Conservation (phyloP, 2,329 filamentous ascomycete species). For the Aspergillus aculeatus region DNA sequence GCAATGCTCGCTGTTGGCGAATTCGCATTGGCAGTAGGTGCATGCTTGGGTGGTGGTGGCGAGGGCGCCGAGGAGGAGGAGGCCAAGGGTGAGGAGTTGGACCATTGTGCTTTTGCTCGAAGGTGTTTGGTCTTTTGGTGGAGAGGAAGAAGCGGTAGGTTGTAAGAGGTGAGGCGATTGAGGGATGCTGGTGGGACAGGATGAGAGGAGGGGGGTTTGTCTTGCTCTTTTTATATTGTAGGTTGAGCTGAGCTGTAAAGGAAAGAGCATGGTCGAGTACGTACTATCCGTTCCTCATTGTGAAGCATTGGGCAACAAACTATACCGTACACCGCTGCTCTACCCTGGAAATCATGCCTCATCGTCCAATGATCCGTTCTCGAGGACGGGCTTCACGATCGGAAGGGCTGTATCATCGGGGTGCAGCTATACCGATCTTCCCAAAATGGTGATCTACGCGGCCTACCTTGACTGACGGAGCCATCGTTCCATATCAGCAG, state of each 20-base stretch:
- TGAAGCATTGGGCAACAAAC: too few species aligned
- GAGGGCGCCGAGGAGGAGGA: background rate
- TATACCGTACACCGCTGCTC: too few species aligned
- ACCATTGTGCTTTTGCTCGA: background rate
- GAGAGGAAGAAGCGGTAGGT: background rate
- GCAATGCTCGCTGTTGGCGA: constrained; percentile 4
- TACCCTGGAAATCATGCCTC: too few species aligned
- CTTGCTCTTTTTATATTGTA: background rate
- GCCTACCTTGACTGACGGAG: background rate
- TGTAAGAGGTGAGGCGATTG: too few species aligned
- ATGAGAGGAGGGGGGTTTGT: background rate
- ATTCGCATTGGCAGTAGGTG: constrained; percentile 13
- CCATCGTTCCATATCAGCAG: too few species aligned
- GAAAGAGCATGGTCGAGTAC: too few species aligned
- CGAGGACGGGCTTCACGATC: too few species aligned
- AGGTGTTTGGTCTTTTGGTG: background rate
- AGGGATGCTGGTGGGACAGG: too few species aligned
- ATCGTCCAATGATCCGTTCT: too few species aligned
- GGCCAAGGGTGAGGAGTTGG: background rate
- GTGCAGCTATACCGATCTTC: too few species aligned
- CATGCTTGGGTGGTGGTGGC: constrained; percentile 4
- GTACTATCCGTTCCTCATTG: too few species aligned
- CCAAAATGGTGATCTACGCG: background rate
- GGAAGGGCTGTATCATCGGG: too few species aligned
- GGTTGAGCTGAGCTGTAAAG: background rate